phyloP scores from a whole-genome alignment of 768 basidiomycete species.

The Mycena galericulata region DNA sequence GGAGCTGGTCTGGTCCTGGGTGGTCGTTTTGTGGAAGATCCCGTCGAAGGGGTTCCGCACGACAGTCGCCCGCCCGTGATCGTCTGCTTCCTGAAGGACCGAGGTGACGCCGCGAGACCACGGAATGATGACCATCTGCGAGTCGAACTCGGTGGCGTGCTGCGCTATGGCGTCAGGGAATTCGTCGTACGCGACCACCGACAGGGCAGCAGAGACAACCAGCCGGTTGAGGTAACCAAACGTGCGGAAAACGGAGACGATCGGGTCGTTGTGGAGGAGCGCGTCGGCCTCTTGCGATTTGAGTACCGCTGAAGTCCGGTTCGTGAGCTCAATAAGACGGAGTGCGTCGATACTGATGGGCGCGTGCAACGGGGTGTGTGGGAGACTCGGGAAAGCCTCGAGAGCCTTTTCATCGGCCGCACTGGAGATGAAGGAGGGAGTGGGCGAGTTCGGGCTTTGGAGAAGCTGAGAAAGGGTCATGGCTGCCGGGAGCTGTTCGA shows the following conservation, averaged over 20 bases:
- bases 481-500: constrained; percentile 83
- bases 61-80: constrained; percentile 33
- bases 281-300: constrained; percentile 81
- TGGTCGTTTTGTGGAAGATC: constrained; percentile 70
- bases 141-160: constrained; percentile 65
- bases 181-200: constrained; percentile 81
- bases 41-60: constrained; percentile 80
- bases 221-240: constrained; percentile 81
- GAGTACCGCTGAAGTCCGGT: constrained; percentile 89
- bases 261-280: constrained; percentile 76
- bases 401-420: constrained; percentile 46
- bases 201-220: constrained; percentile 73
- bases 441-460: constrained; percentile 47
- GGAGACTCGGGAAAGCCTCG: constrained; percentile 31
- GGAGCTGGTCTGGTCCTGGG: constrained; percentile 64
- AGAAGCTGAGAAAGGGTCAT: constrained; percentile 88
- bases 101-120: constrained; percentile 71
- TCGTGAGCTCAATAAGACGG: constrained; percentile 90
- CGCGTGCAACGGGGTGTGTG: neutral
- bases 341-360: constrained; percentile 75
- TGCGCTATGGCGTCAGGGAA: constrained; percentile 75
- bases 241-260: constrained; percentile 80
- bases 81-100: constrained; percentile 43
- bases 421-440: constrained; percentile 4
- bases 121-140: constrained; percentile 86